Percentiles rank a stretch among this genome's conserved stretches.
Evolutionary conservation across 2,329 filamentous ascomycete species (phyloP).

Genomic region (Xylaria sp.): DNA sequence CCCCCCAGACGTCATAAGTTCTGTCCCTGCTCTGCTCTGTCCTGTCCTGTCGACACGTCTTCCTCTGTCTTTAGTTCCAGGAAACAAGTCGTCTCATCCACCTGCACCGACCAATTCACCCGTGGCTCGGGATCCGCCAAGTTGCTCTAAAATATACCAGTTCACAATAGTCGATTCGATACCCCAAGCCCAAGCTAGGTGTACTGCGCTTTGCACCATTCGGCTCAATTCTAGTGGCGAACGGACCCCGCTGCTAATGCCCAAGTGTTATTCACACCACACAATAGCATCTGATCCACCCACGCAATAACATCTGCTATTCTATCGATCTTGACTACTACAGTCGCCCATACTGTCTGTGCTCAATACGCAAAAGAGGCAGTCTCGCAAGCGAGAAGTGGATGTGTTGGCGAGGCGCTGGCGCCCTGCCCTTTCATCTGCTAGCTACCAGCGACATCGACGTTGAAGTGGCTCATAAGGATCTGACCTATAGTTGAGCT

Average conservation of each 20-base stretch:
- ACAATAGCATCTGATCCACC: constrained; percentile 13
- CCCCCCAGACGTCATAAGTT: constrained; percentile 30
- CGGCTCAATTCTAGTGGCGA: constrained; percentile 20
- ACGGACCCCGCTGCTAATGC: constrained; percentile 31
- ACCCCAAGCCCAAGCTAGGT: constrained; percentile 13
- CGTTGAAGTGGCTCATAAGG: constrained; percentile 36
- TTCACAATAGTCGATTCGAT: constrained; percentile 15
- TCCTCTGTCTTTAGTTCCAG: constrained; percentile 2
- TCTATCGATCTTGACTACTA: constrained; percentile 6
- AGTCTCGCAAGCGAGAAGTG: constrained; percentile 25
- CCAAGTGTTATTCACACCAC: constrained; percentile 13
- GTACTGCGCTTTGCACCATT: constrained; percentile 20
- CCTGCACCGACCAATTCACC: constrained; percentile 5
- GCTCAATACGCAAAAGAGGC: neutral
- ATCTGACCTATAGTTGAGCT: constrained; percentile 24
- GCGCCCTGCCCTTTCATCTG: constrained; percentile 25
- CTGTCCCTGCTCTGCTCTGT: too few species aligned
- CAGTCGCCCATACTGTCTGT: neutral
- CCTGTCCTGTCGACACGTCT: constrained; percentile 1
- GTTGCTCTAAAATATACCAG: constrained; percentile 12
- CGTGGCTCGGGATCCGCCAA: constrained; percentile 16
- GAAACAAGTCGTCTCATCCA: neutral
- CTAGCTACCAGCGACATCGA: constrained; percentile 12
- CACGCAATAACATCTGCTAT: constrained; percentile 7
- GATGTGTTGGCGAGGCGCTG: constrained; percentile 30